A percentile compares a stretch with the other conserved stretches of the same genome.
Conservation (phyloP, 73 alveolate genomes). For the Stentor roeselii region DNA sequence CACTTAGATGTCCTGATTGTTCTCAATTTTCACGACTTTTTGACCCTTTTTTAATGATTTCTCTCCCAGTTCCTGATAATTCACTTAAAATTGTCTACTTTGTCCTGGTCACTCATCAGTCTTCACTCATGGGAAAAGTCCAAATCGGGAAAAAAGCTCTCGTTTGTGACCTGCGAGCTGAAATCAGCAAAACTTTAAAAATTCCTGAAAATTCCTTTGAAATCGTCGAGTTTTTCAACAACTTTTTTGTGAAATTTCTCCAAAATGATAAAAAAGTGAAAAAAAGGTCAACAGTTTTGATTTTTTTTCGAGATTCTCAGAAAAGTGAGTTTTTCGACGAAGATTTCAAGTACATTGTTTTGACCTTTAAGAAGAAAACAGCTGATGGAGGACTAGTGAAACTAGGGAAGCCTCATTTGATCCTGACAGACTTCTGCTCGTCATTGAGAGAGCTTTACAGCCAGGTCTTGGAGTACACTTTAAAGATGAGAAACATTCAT, state of each 20-base stretch:
- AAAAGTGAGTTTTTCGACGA: neutral
- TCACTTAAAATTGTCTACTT: neutral
- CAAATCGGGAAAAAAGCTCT: neutral
- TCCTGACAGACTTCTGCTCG: neutral
- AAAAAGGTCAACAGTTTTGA: neutral
- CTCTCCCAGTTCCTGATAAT: slow-evolving; percentile 87
- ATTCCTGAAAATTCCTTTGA: neutral
- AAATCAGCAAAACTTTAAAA: neutral
- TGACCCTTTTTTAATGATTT: slow-evolving; percentile 90
- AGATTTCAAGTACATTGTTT: too few relatives aligned
- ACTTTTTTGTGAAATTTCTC: neutral
- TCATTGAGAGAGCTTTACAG: neutral
- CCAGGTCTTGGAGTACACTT: neutral
- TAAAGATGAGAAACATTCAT: neutral
- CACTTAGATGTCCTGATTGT: slow-evolving; percentile 88
- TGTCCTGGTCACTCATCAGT: neutral
- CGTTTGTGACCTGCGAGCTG: too few relatives aligned
- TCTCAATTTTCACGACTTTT: slow-evolving; percentile 73
- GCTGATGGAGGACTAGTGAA: neutral
- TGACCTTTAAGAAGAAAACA: neutral
- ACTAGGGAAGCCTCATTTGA: neutral
- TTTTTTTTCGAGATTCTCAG: neutral
- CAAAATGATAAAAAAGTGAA: neutral
- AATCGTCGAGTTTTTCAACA: neutral
- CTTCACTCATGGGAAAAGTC: neutral